phyloP scores from a whole-genome alignment of 495 filamentous ascomycete genomes.

The Penicillium pulvis region DNA sequence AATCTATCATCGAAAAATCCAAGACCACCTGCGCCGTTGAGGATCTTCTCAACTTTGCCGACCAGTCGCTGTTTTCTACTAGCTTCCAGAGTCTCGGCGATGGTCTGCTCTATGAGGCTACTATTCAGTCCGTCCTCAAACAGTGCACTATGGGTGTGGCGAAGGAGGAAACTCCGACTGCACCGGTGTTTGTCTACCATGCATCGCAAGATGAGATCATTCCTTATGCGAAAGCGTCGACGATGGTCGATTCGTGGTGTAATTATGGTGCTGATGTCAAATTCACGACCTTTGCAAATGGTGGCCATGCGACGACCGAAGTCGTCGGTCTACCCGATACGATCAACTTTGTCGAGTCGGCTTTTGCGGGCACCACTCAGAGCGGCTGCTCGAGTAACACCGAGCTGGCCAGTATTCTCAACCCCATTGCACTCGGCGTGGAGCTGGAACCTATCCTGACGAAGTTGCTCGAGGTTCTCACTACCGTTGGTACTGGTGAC shows the following conservation, averaged over 20 bases:
- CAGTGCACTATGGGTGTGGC: conserved; percentile 30
- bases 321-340: conserved; percentile 27
- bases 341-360: conserved; percentile 29
- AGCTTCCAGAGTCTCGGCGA: conserved; percentile 29
- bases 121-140: conserved; percentile 21
- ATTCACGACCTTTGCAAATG: conserved; percentile 32
- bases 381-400: conserved; percentile 26
- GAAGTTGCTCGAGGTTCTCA: conserved; percentile 26
- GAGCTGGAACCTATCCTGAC: conserved; percentile 32
- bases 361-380: conserved; percentile 29
- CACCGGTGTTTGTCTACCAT: conserved; percentile 39
- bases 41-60: conserved; percentile 24
- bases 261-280: conserved; percentile 27
- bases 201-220: conserved; percentile 36
- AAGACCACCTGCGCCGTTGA: conserved; percentile 22
- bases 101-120: conserved; percentile 26
- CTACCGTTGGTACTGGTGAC: conserved; percentile 20
- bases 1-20: conserved; percentile 16
- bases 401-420: conserved; percentile 24
- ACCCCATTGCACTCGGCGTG: conserved; percentile 31
- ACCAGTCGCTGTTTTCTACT: conserved; percentile 27
- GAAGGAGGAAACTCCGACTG: conserved; percentile 29
- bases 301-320: conserved; percentile 36
- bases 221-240: conserved; percentile 27
- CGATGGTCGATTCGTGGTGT: conserved; percentile 34